A percentile compares a stretch with the other conserved stretches of the same genome.
phyloP scores from a whole-genome alignment of 352 stramenopile genomes.

The Phytophthora vignae region DNA sequence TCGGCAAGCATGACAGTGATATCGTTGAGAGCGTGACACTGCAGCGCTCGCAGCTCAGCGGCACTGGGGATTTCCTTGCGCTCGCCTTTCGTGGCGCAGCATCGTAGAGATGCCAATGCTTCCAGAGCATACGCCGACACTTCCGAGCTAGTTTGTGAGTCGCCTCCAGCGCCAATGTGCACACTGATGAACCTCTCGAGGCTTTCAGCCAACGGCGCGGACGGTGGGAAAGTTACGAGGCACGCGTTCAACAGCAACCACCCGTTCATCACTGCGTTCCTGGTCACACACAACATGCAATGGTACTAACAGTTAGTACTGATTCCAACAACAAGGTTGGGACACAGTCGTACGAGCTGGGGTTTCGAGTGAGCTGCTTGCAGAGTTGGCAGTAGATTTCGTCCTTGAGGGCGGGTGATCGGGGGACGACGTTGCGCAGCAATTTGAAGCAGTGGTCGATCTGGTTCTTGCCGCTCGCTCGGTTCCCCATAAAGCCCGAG shows the following conservation, averaged over 20 bases:
- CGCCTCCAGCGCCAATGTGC: slow-evolving; percentile 35
- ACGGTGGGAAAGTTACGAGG: slow-evolving; percentile 71
- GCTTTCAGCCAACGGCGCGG: slow-evolving; percentile 48
- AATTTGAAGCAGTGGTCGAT: slow-evolving; percentile 82
- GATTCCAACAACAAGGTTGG: too few species aligned
- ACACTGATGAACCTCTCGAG: slow-evolving; percentile 63
- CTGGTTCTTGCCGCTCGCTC: slow-evolving; percentile 61
- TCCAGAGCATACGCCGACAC: slow-evolving; percentile 54
- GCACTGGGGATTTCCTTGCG: slow-evolving; percentile 71
- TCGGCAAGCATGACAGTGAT: slow-evolving; percentile 63
- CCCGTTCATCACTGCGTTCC: slow-evolving; percentile 62
- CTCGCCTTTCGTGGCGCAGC: slow-evolving; percentile 46
- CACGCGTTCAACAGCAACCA: slow-evolving; percentile 78
- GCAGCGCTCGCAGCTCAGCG: slow-evolving; percentile 62
- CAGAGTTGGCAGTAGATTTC: slow-evolving; percentile 86
- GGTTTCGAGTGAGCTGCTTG: slow-evolving; percentile 81
- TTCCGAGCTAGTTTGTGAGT: slow-evolving; percentile 27
- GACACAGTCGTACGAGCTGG: slow-evolving; percentile 40
- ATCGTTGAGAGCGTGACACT: slow-evolving; percentile 52
- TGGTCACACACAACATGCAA: slow-evolving; percentile 4
- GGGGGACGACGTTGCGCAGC: slow-evolving; percentile 66
- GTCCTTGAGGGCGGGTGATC: slow-evolving; percentile 66
- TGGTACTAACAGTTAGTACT: slow-evolving; percentile 8
- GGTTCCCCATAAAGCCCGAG: slow-evolving; percentile 83
- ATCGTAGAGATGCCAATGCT: slow-evolving; percentile 49